Evolutionary conservation across 495 filamentous ascomycete genomes (phyloP), one percentile per base, ranked within the genome.

Genomic region (Glonium stellatum): DNA sequence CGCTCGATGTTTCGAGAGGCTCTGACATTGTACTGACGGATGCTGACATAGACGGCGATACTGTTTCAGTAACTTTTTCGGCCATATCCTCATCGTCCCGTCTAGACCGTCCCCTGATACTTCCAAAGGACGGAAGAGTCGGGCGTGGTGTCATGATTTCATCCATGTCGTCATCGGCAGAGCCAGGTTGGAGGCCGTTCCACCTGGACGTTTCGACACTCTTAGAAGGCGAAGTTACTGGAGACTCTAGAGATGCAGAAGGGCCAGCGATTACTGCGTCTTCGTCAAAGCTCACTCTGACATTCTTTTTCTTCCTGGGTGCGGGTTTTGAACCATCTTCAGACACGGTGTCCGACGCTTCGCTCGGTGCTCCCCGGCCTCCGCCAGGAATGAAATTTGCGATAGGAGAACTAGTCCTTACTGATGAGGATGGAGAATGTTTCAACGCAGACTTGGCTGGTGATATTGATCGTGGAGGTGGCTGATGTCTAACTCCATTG

Each of bases 401-500:
- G 9, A 71, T 39, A 13, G 69, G 70, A 18, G 69, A 70, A 27
- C 53, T 53, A 19, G 53, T 66, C 31, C 67, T 52, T n/a, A 69
- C 54, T 0, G 66, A 70, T 1, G 60, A 66, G 11, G 67, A 61
- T 9, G 87, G 80, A 21, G 84, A 75, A 46, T 82, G 78, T 64
- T 96, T 96, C 65, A 96, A 64, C 0, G 91, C 91, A 13, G 91
- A 92, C 68, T 96, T 96, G 4, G 82, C 84, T 23, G 91, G 91
- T 0, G 91, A 96, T 0, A 88, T 75, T 0, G 91, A 91, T 51
- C 91, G 80, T 19, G 86, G 82, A 15, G 87, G 88, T 23, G 91
- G 91, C 51, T 86, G 78, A 69, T 96, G 90, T 59, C 80, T 73
- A 19, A 75, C 69, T n/a, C 74, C 77, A 39, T 73, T 75, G 1